Percentiles rank a stretch among this genome's conserved stretches.
These are phyloP conservation scores for Mycena haematopus DNA, from an alignment of 768 basidiomycete genomes.

Conservation along the genomic window DNA sequence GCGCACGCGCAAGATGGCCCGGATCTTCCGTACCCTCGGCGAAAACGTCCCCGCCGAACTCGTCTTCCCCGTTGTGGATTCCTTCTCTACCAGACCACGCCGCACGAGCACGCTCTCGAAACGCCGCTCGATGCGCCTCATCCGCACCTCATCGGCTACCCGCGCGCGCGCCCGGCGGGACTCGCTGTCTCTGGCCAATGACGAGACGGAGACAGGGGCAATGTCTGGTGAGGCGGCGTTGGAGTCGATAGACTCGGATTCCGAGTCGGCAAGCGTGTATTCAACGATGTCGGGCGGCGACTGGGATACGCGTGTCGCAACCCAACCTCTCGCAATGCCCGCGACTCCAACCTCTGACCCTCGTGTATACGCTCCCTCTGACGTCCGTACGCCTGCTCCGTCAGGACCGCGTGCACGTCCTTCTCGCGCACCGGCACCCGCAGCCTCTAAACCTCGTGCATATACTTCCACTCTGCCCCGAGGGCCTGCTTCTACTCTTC, in stretches of 20 bases:
- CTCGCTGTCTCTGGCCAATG: neutral
- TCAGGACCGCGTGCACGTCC: no score
- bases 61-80: slow-evolving; percentile 32
- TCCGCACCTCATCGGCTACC: neutral
- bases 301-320: neutral
- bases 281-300: slow-evolving; percentile 22
- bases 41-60: slow-evolving; percentile 53
- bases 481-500: no score
- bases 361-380: no score
- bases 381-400: no score
- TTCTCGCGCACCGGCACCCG: no score
- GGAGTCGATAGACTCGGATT: neutral
- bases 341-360: no score
- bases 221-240: neutral
- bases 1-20: slow-evolving; percentile 46
- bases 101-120: neutral
- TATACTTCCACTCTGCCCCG: no score
- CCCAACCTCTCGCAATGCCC: neutral
- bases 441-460: no score
- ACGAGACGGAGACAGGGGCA: neutral
- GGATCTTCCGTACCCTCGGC: slow-evolving; percentile 53
- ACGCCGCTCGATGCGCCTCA: slow-evolving; percentile 1
- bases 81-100: neutral
- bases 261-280: slow-evolving; percentile 13
- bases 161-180: neutral